Evolutionary conservation across 2,329 filamentous ascomycete genomes (phyloP).

Genomic region (Talaromyces rugulosus): DNA sequence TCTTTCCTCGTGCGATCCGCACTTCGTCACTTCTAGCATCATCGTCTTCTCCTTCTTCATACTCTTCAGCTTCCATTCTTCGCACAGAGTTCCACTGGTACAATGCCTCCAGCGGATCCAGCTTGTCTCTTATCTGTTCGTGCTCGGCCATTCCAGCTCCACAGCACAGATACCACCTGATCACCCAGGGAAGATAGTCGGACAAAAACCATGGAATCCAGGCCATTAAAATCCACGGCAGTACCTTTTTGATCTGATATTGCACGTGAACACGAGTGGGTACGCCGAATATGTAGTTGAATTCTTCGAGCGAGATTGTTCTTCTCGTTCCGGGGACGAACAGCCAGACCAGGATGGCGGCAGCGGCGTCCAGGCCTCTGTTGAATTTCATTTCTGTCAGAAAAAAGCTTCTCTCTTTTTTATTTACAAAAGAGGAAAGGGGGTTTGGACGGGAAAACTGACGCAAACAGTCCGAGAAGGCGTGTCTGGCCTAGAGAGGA

Average conservation of each 20-base stretch:
- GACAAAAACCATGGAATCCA: slow-evolving; percentile 18
- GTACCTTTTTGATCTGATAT: slow-evolving; percentile 31
- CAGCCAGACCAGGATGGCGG: slow-evolving; percentile 16
- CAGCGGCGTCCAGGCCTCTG: slow-evolving; percentile 12
- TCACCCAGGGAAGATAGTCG: slow-evolving; percentile 7
- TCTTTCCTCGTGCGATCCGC: background rate
- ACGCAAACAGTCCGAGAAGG: slow-evolving; percentile 15
- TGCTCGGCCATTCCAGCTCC: slow-evolving; percentile 3
- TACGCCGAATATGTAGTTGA: slow-evolving; percentile 38
- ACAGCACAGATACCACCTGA: slow-evolving; percentile 9
- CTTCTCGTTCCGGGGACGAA: slow-evolving; percentile 14
- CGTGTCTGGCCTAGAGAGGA: slow-evolving; percentile 8
- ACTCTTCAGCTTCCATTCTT: background rate
- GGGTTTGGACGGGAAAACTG: background rate
- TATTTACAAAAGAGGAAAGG: too few species aligned
- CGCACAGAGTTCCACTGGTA: slow-evolving; percentile 5
- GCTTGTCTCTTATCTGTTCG: background rate
- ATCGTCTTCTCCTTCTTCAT: background rate
- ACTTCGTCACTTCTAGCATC: background rate
- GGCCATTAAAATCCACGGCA: slow-evolving; percentile 32
- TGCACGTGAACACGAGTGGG: slow-evolving; percentile 27
- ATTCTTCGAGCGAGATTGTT: slow-evolving; percentile 42
- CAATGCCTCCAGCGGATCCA: slow-evolving; percentile 3
- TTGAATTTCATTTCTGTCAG: background rate
- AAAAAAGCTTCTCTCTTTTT: background rate